Base-by-base conservation (phyloP, 169 alveolate species). In the Cryptosporidium felis region DNA sequence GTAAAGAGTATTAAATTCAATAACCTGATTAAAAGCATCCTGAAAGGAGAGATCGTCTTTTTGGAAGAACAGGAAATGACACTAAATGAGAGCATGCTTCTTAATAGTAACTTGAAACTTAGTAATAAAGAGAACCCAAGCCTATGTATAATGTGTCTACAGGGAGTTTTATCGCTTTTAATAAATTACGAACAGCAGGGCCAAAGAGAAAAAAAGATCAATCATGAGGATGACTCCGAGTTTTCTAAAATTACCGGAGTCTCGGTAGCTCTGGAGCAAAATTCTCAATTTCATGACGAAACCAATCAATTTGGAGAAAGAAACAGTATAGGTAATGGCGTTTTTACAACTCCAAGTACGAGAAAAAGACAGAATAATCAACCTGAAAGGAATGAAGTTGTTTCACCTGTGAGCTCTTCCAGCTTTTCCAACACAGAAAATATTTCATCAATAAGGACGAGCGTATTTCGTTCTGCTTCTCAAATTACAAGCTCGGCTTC, bases 1-100 rank as follows among this genome's bases (percentile, higher is more conserved):
- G 61, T 74, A 23, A 74, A 74, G 28, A 74, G 74, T 12, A 4
- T 74, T 5, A 74, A 74, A 74, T 74, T 74, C 42, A 74, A 42
- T 56, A 74, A 49, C 38, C n/a, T 74, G 23, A 74, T 74, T 40
- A 49, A 53, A n/a, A 26, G 85, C 6, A 59, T 67, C 28, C 32
- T 74, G 5, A 49, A 38, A 34, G 67, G 65, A 53, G 9, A 32
- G 32, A 18, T 14, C 14, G 32, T 32, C 41, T 9, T 16, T 21
- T 45, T 38, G 49, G 49, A 26, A 12, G 2, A n/a, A 3, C 26
- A 18, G 26, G 63, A 0, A 56, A 38, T 42, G 5, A 12, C 40
- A 12, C 36, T 6, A 1, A 12, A 34, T 18, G n/a, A 9, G 12
- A 62, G 8, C 60, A 16, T 28, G 23, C 21, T 16, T 5, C 34